Evolutionary conservation across 2,329 filamentous ascomycete species (phyloP).

Genomic region (Thelonectria olida): DNA sequence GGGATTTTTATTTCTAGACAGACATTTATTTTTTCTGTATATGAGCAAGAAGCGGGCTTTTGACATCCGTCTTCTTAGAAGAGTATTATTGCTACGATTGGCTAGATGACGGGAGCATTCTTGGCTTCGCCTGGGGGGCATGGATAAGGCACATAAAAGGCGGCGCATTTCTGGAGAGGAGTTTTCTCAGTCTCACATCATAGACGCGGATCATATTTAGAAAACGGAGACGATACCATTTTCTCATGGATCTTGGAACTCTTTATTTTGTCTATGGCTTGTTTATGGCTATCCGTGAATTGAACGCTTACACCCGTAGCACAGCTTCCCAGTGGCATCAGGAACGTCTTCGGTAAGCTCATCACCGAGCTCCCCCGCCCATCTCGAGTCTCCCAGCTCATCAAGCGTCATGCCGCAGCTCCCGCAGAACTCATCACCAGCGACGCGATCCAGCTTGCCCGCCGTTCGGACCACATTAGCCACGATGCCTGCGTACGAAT

Average conservation of each 20-base stretch:
- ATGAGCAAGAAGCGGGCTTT: conserved; percentile 21
- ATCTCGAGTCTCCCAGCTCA: conserved; percentile 69
- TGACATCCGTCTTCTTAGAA: background rate
- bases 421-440: conserved; percentile 61
- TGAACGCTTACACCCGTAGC: conserved; percentile 79
- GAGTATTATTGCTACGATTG: conserved; percentile 20
- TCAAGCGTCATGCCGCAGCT: conserved; percentile 76
- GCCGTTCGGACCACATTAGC: conserved; percentile 94
- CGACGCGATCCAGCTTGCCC: conserved; percentile 74
- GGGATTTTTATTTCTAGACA: background rate
- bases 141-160: conserved; percentile 37
- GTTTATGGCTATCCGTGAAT: conserved; percentile 55
- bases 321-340: conserved; percentile 53
- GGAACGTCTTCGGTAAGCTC: conserved; percentile 36
- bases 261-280: conserved; percentile 23
- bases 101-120: conserved; percentile 30
- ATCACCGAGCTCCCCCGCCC: conserved; percentile 68
- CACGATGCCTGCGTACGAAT: conserved; percentile 88
- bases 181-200: conserved; percentile 32
- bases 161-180: conserved; percentile 35
- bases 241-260: conserved; percentile 20
- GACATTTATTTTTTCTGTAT: conserved; percentile 24
- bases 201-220: conserved; percentile 25
- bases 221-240: conserved; percentile 14
- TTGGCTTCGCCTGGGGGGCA: conserved; percentile 30